Evolutionary conservation across 176 grass and related monocot genomes (phyloP).

Genomic region (Avena atlantica): DNA sequence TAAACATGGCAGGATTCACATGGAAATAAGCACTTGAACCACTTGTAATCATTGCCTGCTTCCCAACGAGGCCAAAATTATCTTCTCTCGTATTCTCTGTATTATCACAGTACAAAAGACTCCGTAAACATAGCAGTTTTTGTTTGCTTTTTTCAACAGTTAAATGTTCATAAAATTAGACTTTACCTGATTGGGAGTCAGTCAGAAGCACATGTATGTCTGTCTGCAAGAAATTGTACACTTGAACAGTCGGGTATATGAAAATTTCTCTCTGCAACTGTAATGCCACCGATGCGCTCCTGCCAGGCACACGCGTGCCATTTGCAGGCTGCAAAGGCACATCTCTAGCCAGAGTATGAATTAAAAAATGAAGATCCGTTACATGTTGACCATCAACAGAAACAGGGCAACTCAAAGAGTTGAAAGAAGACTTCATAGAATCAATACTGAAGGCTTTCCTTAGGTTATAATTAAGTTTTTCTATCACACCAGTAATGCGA

Average conservation of each 20-base stretch:
- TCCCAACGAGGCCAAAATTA: slow-evolving; percentile 54
- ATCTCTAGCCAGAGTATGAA: slow-evolving; percentile 74
- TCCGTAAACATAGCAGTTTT: slow-evolving; percentile 35
- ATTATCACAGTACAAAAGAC: slow-evolving; percentile 49
- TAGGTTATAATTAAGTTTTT: slow-evolving; percentile 79
- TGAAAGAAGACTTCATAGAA: slow-evolving; percentile 81
- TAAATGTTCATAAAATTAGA: slow-evolving; percentile 44
- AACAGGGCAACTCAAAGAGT: slow-evolving; percentile 70
- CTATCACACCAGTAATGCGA: slow-evolving; percentile 68
- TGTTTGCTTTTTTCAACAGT: slow-evolving; percentile 35
- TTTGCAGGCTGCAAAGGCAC: slow-evolving; percentile 70
- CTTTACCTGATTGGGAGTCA: slow-evolving; percentile 62
- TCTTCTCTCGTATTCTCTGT: slow-evolving; percentile 57
- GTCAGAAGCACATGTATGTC: slow-evolving; percentile 67
- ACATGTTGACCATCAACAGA: slow-evolving; percentile 54
- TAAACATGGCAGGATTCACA: slow-evolving; percentile 71
- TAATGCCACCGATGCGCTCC: slow-evolving; percentile 55
- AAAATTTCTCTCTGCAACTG: slow-evolving; percentile 83
- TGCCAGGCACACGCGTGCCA: slow-evolving; percentile 50
- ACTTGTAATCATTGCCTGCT: slow-evolving; percentile 61
- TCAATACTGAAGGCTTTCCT: slow-evolving; percentile 68
- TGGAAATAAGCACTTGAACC: slow-evolving; percentile 85
- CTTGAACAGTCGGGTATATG: slow-evolving; percentile 82
- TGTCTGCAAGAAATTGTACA: slow-evolving; percentile 86
- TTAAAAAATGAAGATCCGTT: slow-evolving; percentile 76